phyloP scores from a whole-genome alignment of 164 flowering plant genomes.

The Umbilicus rupestris region DNA sequence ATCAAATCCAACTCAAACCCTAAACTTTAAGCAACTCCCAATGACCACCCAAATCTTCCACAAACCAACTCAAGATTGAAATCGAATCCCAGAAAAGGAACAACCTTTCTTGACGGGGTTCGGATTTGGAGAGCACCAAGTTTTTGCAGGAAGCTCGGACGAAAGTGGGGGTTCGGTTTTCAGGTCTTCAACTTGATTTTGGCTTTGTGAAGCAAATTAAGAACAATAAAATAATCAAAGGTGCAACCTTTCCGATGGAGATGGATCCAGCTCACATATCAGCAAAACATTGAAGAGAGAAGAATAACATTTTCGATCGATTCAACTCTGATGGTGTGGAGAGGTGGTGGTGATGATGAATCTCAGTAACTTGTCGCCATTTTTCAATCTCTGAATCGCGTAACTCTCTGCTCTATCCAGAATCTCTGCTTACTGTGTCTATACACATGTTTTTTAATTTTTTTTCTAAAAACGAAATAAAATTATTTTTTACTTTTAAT shows the following conservation, averaged over 20 bases:
- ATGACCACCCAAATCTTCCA: not conserved
- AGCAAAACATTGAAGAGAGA: too few species aligned
- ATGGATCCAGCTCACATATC: not conserved
- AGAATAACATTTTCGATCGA: not conserved
- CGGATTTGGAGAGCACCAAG: not conserved
- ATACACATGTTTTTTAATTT: not conserved
- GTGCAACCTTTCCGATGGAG: not conserved
- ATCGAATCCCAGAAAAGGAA: not conserved
- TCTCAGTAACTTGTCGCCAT: conserved; percentile 1
- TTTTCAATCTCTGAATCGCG: conserved; percentile 4
- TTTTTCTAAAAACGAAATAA: too few species aligned
- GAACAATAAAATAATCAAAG: not conserved
- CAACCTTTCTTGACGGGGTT: not conserved
- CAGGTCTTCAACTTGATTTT: not conserved
- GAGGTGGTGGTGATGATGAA: not conserved
- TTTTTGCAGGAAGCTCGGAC: not conserved
- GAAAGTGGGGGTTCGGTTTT: not conserved
- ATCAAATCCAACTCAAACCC: not conserved
- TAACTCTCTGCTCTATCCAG: not conserved
- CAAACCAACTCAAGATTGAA: too few species aligned
- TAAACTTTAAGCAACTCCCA: not conserved
- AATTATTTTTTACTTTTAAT: too few species aligned
- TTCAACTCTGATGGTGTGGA: not conserved
- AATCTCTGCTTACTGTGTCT: not conserved
- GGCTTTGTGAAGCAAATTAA: not conserved